Evolutionary conservation across 2,329 filamentous ascomycete species (phyloP).

Genomic region (Thielaviopsis punctulata): DNA sequence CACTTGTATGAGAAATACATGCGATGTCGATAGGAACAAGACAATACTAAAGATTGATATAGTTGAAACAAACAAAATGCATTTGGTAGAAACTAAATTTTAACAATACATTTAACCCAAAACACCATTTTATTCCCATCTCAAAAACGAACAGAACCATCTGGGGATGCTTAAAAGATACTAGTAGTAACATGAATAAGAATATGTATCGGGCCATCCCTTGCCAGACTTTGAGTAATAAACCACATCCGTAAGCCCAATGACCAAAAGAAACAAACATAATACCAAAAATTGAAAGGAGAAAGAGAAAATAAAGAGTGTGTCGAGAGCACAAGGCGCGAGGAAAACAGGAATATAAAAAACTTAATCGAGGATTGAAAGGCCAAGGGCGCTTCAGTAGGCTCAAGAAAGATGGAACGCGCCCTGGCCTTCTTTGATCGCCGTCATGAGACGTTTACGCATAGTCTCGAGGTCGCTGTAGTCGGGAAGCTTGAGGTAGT

Average conservation of each 20-base stretch:
- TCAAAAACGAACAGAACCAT: conserved; percentile 4
- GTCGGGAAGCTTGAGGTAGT: conserved; percentile 94
- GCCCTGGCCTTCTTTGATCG: conserved; percentile 88
- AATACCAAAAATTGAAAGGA: background rate
- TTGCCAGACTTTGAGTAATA: conserved; percentile 1
- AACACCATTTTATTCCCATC: background rate
- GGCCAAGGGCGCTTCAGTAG: background rate
- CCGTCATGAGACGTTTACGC: conserved; percentile 60
- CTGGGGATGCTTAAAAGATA: conserved; percentile 2
- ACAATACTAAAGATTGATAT: too few species aligned
- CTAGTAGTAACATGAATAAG: conserved; percentile 3
- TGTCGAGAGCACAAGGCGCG: background rate
- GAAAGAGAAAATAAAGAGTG: background rate
- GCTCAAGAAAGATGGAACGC: conserved; percentile 83
- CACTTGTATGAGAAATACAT: too few species aligned
- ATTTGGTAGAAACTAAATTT: too few species aligned
- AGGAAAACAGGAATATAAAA: background rate
- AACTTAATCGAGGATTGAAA: background rate
- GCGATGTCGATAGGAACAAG: too few species aligned
- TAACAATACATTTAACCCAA: background rate
- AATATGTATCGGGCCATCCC: background rate
- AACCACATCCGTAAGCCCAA: background rate
- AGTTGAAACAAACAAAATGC: too few species aligned
- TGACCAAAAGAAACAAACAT: background rate
- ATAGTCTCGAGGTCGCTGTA: conserved; percentile 68